A percentile compares a stretch with the other conserved stretches of the same genome.
Conservation (phyloP, 2,329 filamentous ascomycete genomes). For the Cladosporium sp. region DNA sequence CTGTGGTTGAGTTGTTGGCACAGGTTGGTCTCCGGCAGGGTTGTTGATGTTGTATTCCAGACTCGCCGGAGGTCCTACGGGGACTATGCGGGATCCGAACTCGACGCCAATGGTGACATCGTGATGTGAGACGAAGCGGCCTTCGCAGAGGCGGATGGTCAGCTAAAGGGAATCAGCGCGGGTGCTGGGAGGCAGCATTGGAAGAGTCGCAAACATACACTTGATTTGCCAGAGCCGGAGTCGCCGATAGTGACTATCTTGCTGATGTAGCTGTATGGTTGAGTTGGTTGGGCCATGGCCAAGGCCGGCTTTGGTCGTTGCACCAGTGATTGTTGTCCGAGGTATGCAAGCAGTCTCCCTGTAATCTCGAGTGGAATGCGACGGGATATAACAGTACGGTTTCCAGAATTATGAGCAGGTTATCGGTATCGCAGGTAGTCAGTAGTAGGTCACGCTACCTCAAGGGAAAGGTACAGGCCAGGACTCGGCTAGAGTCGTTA, state of each 20-base stretch:
- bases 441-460: conserved; percentile 8
- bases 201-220: conserved; percentile 47
- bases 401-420: neutral
- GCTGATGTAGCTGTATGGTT: conserved; percentile 97
- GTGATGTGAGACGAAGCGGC: conserved; percentile 89
- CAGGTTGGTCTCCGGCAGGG: conserved; percentile 34
- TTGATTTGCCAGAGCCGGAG: conserved; percentile 92
- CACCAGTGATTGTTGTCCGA: neutral
- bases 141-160: conserved; percentile 94
- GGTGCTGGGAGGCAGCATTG: conserved; percentile 3
- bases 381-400: neutral
- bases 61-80: conserved; percentile 80
- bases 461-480: neutral
- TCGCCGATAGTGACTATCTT: conserved; percentile 98
- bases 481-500: neutral
- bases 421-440: neutral
- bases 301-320: neutral
- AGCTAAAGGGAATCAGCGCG: conserved; percentile 52
- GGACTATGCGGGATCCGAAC: conserved; percentile 89
- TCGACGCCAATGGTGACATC: conserved; percentile 98
- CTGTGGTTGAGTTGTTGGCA: conserved; percentile 17
- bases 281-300: conserved; percentile 32
- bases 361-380: neutral
- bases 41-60: conserved; percentile 59
- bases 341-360: neutral